phyloP scores from a whole-genome alignment of 164 flowering plant species.

The Kalanchoe fedtschenkoi region DNA sequence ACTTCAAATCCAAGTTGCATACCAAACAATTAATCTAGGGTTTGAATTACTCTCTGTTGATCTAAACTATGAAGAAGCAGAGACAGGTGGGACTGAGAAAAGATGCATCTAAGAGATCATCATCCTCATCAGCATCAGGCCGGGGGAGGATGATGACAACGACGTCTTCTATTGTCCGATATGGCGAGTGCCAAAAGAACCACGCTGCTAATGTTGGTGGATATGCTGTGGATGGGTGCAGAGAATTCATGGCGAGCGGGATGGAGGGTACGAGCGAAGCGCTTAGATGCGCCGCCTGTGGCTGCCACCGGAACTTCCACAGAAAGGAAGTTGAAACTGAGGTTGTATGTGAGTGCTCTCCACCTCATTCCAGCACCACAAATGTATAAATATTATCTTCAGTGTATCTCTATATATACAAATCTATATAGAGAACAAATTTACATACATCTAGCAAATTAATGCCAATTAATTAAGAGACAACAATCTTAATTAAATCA shows the following conservation, averaged over 20 bases:
- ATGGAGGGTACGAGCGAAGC: constrained; percentile 5
- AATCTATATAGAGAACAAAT: background rate
- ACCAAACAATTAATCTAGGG: background rate
- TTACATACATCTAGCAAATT: background rate
- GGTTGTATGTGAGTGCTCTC: constrained; percentile 6
- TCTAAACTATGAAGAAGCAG: constrained; percentile 5
- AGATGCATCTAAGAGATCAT: background rate
- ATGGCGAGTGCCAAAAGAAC: constrained; percentile 5
- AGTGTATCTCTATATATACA: background rate
- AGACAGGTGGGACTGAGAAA: background rate
- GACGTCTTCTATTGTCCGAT: background rate
- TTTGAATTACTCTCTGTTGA: background rate
- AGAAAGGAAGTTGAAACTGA: constrained; percentile 7
- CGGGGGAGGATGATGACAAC: constrained; percentile 1
- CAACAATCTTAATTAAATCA: background rate
- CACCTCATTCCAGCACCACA: constrained; percentile 8
- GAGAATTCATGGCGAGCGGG: constrained; percentile 10
- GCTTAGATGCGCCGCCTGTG: constrained; percentile 4
- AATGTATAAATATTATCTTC: background rate
- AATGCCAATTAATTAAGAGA: background rate
- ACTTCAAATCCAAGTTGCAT: background rate
- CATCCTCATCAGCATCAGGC: background rate
- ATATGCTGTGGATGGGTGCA: constrained; percentile 9
- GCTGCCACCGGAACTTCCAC: constrained; percentile 7
- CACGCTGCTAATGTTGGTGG: constrained; percentile 9